Evolutionary conservation across 768 basidiomycete species (phyloP).

Genomic region (Cubamyces sp.): DNA sequence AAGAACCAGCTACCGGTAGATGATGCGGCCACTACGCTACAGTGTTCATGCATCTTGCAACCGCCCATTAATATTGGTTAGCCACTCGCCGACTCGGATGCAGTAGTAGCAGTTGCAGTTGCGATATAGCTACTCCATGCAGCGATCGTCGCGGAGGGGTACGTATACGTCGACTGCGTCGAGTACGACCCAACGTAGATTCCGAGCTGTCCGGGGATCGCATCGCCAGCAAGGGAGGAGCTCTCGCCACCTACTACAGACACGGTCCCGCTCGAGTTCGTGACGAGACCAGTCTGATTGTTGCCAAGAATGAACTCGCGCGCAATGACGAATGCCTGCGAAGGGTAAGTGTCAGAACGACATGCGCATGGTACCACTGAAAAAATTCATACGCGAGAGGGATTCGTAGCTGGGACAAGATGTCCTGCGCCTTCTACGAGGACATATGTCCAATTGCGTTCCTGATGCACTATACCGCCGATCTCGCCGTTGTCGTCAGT

Average conservation of each 20-base stretch:
- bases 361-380: slow-evolving; percentile 24
- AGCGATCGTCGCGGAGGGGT: slow-evolving; percentile 36
- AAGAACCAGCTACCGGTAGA: too few relatives aligned
- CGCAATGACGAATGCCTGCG: slow-evolving; percentile 60
- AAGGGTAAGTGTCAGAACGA: background rate
- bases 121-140: slow-evolving; percentile 37
- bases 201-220: slow-evolving; percentile 55
- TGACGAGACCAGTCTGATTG: slow-evolving; percentile 62
- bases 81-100: too few relatives aligned
- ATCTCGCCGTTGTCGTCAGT: slow-evolving; percentile 57
- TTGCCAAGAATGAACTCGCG: slow-evolving; percentile 70
- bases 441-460: slow-evolving; percentile 59
- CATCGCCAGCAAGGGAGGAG: slow-evolving; percentile 45
- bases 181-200: slow-evolving; percentile 54
- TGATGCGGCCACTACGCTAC: too few relatives aligned
- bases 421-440: slow-evolving; percentile 45
- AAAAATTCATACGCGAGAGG: slow-evolving; percentile 52
- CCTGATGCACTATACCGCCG: slow-evolving; percentile 75
- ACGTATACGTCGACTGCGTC: slow-evolving; percentile 32
- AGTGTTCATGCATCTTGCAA: too few relatives aligned
- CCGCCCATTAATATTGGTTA: too few relatives aligned
- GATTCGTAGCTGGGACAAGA: slow-evolving; percentile 41
- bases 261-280: slow-evolving; percentile 30
- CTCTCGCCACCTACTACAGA: slow-evolving; percentile 57
- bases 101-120: slow-evolving; percentile 31